phyloP scores from a whole-genome alignment of 371 early-diverging fungal species.

The Chytridium lagenaria region DNA sequence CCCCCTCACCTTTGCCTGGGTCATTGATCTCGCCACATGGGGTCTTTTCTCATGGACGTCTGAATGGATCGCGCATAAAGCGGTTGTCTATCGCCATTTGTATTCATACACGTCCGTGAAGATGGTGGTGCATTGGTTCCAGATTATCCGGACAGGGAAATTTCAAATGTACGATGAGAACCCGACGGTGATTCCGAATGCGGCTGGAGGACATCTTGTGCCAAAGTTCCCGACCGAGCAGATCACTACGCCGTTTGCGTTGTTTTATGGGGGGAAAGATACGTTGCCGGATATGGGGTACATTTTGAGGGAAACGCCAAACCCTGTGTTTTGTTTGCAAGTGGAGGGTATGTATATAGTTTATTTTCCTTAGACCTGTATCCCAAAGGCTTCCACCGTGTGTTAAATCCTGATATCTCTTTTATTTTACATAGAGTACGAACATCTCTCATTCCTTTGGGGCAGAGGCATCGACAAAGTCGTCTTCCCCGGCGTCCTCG shows the following conservation, averaged over 20 bases:
- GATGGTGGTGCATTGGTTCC: slow-evolving; percentile 76
- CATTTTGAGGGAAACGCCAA: slow-evolving; percentile 38
- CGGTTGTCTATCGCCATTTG: slow-evolving; percentile 84
- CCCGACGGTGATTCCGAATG: slow-evolving; percentile 44
- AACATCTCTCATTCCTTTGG: slow-evolving; percentile 59
- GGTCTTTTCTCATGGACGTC: slow-evolving; percentile 90
- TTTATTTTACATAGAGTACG: slow-evolving; percentile 27
- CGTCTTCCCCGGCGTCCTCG: slow-evolving; percentile 52
- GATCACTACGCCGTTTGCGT: slow-evolving; percentile 82
- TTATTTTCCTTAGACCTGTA: not conserved
- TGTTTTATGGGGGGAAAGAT: slow-evolving; percentile 91
- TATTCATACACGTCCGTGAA: slow-evolving; percentile 92
- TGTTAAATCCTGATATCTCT: not conserved
- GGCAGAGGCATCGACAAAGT: slow-evolving; percentile 48
- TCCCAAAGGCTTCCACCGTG: not conserved
- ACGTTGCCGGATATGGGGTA: slow-evolving; percentile 77
- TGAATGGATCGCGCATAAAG: slow-evolving; percentile 77
- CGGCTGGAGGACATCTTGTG: slow-evolving; percentile 43
- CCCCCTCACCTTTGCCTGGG: slow-evolving; percentile 74
- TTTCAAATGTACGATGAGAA: slow-evolving; percentile 94
- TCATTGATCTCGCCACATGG: slow-evolving; percentile 75
- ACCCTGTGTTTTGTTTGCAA: slow-evolving; percentile 47
- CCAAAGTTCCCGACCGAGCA: slow-evolving; percentile 78
- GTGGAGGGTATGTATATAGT: slow-evolving; percentile 33
- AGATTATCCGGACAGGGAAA: slow-evolving; percentile 85